Base-by-base conservation (phyloP, 2,329 filamentous ascomycete genomes). In the Beauveria asiatica region DNA sequence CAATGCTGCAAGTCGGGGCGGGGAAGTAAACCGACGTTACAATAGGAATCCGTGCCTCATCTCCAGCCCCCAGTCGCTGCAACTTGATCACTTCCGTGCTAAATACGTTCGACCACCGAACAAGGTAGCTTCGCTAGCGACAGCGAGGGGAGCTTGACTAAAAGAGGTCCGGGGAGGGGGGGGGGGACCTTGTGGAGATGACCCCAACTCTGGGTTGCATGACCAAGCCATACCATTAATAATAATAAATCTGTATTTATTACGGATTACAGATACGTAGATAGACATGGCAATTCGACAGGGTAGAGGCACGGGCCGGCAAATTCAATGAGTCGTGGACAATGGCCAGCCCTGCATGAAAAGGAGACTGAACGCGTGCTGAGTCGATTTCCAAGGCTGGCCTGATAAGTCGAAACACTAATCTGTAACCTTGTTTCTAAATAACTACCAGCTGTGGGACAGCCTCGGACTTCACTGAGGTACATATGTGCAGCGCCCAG, bases 21-120 rank as follows among this genome's bases (percentile, higher is more conserved):
- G 57, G 49, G 41, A 59, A 59, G 37, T 46, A 46, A 59, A 46
- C 57, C 33, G 48, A 59, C 27, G 57, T 59, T 59, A 46, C 57
- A 59, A 46, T 52, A 41, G 16, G 13, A 48, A n/a, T 16, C 21
- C 25, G n/a, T n/a, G 27, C 48, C 41, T 52, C 57, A 37, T 33
- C 48, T 49, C 17, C 49, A 33, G 19, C 25, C 19, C 39, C 39
- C 19, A 59, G 41, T 30, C 41, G 27, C 39, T 37, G 56, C 46
- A 17, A 30, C 37, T 23, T 37, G 49, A 59, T 59, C 41, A 49
- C 37, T 44, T 30, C 37, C 2, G 46, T 44, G n/a, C 56, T 44
- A n/a, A n/a, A n/a, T n/a, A 58, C 56, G 10, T 52, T 51, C 23
- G 21, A 23, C 46, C 17, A 19, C 39, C 23, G 13, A 51, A 51